phyloP scores from a whole-genome alignment of 75 land plant species.

The Pseudotsuga menziesii region DNA sequence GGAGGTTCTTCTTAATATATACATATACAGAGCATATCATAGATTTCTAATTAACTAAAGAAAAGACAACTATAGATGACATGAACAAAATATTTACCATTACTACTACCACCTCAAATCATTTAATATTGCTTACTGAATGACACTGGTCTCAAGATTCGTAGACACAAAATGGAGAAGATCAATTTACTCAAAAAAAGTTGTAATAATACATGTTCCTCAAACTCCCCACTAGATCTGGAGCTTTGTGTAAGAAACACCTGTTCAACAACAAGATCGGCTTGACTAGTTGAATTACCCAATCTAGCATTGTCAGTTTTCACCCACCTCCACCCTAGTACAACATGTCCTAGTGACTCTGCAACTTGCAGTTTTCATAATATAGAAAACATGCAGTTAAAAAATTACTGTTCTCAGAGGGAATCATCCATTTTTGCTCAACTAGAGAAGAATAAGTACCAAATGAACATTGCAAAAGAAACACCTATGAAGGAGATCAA shows the following conservation, averaged over 20 bases:
- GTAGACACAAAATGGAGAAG: too few relatives aligned
- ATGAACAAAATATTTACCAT: background rate
- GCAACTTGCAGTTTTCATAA: slow-evolving; percentile 58
- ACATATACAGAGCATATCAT: slow-evolving; percentile 57
- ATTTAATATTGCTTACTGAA: too few relatives aligned
- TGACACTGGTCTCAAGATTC: too few relatives aligned
- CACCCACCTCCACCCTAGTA: slow-evolving; percentile 92
- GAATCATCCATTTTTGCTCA: background rate
- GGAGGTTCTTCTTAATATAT: slow-evolving; percentile 78
- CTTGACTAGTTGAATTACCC: slow-evolving; percentile 79
- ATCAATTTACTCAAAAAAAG: background rate
- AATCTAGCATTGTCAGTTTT: slow-evolving; percentile 82
- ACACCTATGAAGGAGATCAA: background rate
- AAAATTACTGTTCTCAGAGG: background rate
- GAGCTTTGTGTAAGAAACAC: slow-evolving; percentile 71
- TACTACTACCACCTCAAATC: background rate
- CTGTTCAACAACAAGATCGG: slow-evolving; percentile 96
- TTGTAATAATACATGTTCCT: slow-evolving; percentile 65
- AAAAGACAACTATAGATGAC: background rate
- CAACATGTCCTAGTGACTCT: slow-evolving; percentile 86
- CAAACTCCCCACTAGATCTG: slow-evolving; percentile 64
- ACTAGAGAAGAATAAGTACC: background rate
- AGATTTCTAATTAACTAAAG: background rate
- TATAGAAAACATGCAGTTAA: background rate
- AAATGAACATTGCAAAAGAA: background rate